Base-by-base conservation (phyloP, 2,329 filamentous ascomycete genomes). In the Phoma sp. region DNA sequence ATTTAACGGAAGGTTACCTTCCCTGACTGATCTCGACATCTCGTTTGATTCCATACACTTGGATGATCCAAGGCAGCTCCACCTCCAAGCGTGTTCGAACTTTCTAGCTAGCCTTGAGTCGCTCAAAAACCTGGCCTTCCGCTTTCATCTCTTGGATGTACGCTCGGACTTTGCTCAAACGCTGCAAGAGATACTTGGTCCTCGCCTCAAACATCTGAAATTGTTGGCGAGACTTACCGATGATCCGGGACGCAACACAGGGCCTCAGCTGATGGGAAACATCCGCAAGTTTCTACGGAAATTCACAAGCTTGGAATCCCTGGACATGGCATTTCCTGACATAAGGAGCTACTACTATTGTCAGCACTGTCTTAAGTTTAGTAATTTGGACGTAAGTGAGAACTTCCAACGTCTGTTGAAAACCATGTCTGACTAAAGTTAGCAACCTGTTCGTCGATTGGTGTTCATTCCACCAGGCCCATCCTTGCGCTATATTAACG, bases 1-100 rank as follows among this genome's bases (percentile, higher is more conserved):
- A 3, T 61, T 63, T 27, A 11, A 8, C 3, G 35, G 38, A 33
- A 44, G 24, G 4, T 48, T 22, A 38, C 53, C 27, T 45, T 47
- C 2, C 33, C 57, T 53, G 24, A 33, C 43, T 7, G 10, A 47
- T 18, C 39, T 53, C 2, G 50, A 53, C 10, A 18, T 53, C 27
- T 43, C 50, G n/a, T 47, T 39, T 11, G 40, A 52, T 23, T 25
- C 29, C 11, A 36, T 51, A 4, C 43, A 47, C 22, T 18, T 18
- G 18, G 38, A 57, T 22, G 45, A 51, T 22, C 35, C 48, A 4
- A 41, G 36, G 23, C 32, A 44, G 7, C 13, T 36, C 9, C 46
- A 36, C 10, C 37, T 42, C 8, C 9, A 38, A 5, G 11, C 30
- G 3, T 45, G 47, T 10, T 25, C 46, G 7, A 10, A 11, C 1